phyloP scores from a whole-genome alignment of 1,139 yeast species.

The Arxiozyma telluris region DNA sequence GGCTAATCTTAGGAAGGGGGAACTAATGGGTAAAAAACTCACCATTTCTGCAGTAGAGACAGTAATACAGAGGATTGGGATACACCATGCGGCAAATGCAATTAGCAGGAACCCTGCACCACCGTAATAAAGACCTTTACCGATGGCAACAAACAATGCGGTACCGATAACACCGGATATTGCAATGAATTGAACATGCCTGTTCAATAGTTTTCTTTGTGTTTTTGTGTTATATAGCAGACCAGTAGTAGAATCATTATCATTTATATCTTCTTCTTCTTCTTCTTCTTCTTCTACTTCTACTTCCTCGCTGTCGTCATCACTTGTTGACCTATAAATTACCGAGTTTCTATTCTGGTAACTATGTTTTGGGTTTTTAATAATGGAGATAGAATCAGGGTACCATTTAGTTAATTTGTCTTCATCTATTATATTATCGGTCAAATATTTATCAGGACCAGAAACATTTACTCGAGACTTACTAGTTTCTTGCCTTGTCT shows the following conservation, averaged over 20 bases:
- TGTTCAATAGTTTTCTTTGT: conserved; percentile 40
- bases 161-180: conserved; percentile 84
- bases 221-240: conserved; percentile 13
- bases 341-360: background rate
- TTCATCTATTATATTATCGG: background rate
- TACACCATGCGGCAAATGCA: conserved; percentile 53
- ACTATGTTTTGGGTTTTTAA: background rate
- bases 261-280: conserved; percentile 6
- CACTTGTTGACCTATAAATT: background rate
- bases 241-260: conserved; percentile 13
- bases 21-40: conserved; percentile 61
- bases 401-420: background rate
- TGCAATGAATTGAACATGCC: conserved; percentile 72
- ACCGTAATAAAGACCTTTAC: conserved; percentile 56
- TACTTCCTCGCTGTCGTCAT: no score
- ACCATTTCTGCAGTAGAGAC: conserved; percentile 80
- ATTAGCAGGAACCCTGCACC: conserved; percentile 73
- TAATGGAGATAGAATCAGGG: background rate
- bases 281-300: conserved; percentile 7
- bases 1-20: conserved; percentile 51
- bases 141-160: conserved; percentile 66
- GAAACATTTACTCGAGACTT: background rate
- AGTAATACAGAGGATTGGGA: conserved; percentile 57
- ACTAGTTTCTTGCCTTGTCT: background rate
- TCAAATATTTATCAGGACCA: background rate